phyloP scores from a whole-genome alignment of 148 eudicot genomes.

The Chenopodium album region DNA sequence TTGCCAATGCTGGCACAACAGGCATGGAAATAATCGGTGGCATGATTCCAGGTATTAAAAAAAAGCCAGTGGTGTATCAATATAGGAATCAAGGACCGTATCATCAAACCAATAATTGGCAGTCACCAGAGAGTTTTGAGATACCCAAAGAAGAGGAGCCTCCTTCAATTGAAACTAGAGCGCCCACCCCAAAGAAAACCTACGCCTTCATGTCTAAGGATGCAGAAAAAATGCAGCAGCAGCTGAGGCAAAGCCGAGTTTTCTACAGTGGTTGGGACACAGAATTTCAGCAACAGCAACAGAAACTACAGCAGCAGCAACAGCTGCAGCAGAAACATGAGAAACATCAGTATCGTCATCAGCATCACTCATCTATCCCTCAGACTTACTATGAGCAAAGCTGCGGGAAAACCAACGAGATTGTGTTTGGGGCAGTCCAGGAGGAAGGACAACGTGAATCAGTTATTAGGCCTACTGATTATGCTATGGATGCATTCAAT shows the following conservation, averaged over 20 bases:
- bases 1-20: constrained; percentile 49
- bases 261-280: constrained; percentile 71
- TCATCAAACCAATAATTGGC: constrained; percentile 57
- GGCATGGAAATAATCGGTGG: constrained; percentile 60
- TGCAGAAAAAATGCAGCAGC: constrained; percentile 74
- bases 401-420: constrained; percentile 61
- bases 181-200: constrained; percentile 81
- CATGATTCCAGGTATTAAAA: constrained; percentile 54
- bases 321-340: constrained; percentile 36
- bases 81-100: constrained; percentile 37
- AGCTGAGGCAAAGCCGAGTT: constrained; percentile 63
- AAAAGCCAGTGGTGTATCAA: constrained; percentile 36
- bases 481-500: constrained; percentile 42
- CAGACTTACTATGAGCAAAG: constrained; percentile 88
- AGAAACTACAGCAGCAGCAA: constrained; percentile 30
- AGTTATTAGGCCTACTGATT: constrained; percentile 66
- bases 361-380: constrained; percentile 53
- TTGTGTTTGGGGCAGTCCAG: constrained; percentile 91
- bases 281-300: constrained; percentile 46
- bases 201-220: constrained; percentile 92
- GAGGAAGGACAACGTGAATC: constrained; percentile 44
- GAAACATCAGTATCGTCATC: constrained; percentile 61
- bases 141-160: constrained; percentile 86
- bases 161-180: constrained; percentile 70
- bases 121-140: constrained; percentile 79